Evolutionary conservation across 2,329 filamentous ascomycete species (phyloP), one percentile per base, ranked within the genome.

Genomic region (Monilinia vaccinii-corymbosi): DNA sequence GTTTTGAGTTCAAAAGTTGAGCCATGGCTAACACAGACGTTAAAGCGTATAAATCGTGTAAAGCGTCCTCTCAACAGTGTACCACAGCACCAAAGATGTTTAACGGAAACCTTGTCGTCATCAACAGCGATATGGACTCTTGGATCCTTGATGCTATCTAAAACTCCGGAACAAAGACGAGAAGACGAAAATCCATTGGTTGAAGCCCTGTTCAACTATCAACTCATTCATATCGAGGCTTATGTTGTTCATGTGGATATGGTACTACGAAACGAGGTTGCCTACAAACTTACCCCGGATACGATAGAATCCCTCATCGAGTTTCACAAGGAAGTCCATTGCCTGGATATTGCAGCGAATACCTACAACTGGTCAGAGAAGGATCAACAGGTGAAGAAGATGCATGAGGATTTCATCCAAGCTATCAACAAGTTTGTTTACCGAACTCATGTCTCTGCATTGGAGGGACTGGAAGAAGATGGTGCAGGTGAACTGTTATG

Each of bases 181-280:
- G 86, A 86, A 75, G 91, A 97, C 72, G 78, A 84, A 56, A 89
- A 95, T 72, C 88, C 89, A 49, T 79, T 96, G 66, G 81, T 93
- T 67, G 91, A 97, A 76, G 89, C 89, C 65, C 78, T 97, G 64
- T 91, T 89, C 82, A 95, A 95, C 81, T 94, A 93, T 76, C 88
- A 95, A 78, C 83, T 97, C 72, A 79, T 97, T 71, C 91, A 97
- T 73, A 79, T 97, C 69, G 92, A 97, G 77, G 94, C 94, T 56
- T 99, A 99, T 74, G 93, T 97, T 69, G 94, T 99, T 63, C 93
- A 97, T 75, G 91, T 99, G 75, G 94, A 99, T 78, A 96, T 97
- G 91, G 93, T 99, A 62, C 85, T 95, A 70, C 88, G 92, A 75
- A 94, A 96, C 74, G 94, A 97, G 78, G 91, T 99, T 71, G 94